These are phyloP conservation scores for Asclepias syriaca DNA, from an alignment of 257 asterid genomes.

Conservation along the genomic window DNA sequence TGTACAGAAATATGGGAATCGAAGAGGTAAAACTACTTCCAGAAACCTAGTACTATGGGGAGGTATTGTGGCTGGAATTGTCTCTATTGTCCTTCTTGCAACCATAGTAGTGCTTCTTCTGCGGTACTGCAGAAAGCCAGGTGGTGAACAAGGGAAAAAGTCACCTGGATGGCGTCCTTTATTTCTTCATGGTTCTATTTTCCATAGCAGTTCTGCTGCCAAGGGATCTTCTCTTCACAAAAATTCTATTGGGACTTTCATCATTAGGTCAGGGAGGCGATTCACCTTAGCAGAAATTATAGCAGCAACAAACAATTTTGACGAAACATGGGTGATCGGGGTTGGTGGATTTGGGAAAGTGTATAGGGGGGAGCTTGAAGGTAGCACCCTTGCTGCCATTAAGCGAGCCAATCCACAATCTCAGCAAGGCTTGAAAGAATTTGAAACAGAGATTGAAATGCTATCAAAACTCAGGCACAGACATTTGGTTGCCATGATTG, in stretches of 20 bases:
- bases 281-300: conserved; percentile 5
- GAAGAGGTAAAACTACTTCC: conserved; percentile 1
- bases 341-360: conserved; percentile 14
- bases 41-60: background rate
- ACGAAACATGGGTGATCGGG: conserved; percentile 14
- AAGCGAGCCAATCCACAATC: conserved; percentile 16
- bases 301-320: conserved; percentile 14
- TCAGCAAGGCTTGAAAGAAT: conserved; percentile 14
- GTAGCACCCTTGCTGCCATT: conserved; percentile 1
- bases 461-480: conserved; percentile 12
- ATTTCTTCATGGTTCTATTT: conserved; percentile 5
- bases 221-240: background rate
- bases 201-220: conserved; percentile 2
- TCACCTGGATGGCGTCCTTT: conserved; percentile 8
- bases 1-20: conserved; percentile 36
- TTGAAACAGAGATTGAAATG: conserved; percentile 14
- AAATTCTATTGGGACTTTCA: background rate
- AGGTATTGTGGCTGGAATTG: conserved; percentile 1
- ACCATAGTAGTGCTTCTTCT: background rate
- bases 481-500: conserved; percentile 10
- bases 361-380: conserved; percentile 1
- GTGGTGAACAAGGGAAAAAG: background rate
- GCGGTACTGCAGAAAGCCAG: background rate
- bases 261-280: conserved; percentile 1
- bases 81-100: background rate